Evolutionary conservation across 257 asterid genomes (phyloP), one percentile per base, ranked within the genome.

Genomic region (Verbena officinalis): DNA sequence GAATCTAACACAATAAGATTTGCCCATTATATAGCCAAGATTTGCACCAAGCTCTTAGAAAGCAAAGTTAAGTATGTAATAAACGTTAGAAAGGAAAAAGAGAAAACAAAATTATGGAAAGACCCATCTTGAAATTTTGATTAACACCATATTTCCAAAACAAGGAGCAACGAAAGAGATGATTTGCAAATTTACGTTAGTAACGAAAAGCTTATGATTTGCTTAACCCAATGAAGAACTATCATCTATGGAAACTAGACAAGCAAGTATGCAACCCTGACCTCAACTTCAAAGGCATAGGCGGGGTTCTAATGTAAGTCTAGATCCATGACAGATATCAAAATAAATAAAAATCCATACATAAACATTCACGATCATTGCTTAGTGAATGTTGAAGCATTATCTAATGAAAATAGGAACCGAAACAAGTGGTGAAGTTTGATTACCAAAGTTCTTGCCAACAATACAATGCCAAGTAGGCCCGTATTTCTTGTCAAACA

Each of bases 381-480:
- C 45, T 15, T 27, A 16, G 19, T 46, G 17, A 75, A 44, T 33
- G 59, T 57, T 40, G 1, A 70, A 44, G 11, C 48, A 60, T 8
- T 33, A 55, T n/a, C 10, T 46, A 65, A 60, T 8, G 46, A 59
- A 58, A 52, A 45, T 7, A 17, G 4, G 16, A 62, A 45, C 30
- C 4, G 9, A 21, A 67, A 51, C 8, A 3, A 58, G 34, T 14
- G 27, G 27, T 10, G 55, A 19, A 62, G 45, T 49, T 49, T 17
- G 21, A 63, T 76, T 88, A 93, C 99, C 99, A 67, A 90, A 93
- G 81, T 93, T 93, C 83, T 88, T 93, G 75, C 99, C 99, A 55
- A 90, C 99, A 72, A 93, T 93, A 79, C 99, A 93, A 75, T 93
- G 99, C 99, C 99, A 93, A 60, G 99, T 93, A 22, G 99, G 97